Percentiles rank a stretch among this genome's conserved stretches.
These are phyloP conservation scores for Saturnispora diversa DNA, from an alignment of 805 yeast species.

Conservation along the genomic window DNA sequence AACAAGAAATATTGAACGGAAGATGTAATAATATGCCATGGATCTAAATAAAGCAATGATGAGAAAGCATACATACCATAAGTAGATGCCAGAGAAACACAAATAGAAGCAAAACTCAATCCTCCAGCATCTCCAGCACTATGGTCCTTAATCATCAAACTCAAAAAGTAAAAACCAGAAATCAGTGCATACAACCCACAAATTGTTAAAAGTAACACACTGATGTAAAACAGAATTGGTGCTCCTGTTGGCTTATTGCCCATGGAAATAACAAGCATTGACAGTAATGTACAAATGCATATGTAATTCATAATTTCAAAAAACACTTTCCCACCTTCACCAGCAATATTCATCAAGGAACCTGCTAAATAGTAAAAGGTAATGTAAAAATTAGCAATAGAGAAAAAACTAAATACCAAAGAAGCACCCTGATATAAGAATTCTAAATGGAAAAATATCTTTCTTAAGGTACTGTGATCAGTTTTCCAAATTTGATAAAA, in stretches of 20 bases:
- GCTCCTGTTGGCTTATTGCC: slow-evolving; percentile 99
- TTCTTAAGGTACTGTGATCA: slow-evolving; percentile 73
- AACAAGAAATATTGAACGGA: slow-evolving; percentile 80
- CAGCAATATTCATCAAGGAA: slow-evolving; percentile 55
- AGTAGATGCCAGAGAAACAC: slow-evolving; percentile 80
- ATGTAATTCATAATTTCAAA: slow-evolving; percentile 83
- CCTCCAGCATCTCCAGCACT: slow-evolving; percentile 33
- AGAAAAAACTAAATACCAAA: slow-evolving; percentile 81
- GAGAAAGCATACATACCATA: slow-evolving; percentile 80
- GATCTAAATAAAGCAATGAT: slow-evolving; percentile 82
- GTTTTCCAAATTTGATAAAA: slow-evolving; percentile 85
- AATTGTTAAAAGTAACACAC: slow-evolving; percentile 64
- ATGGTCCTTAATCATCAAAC: slow-evolving; percentile 40
- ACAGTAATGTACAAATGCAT: slow-evolving; percentile 70
- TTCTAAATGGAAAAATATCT: slow-evolving; percentile 75
- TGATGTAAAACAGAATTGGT: slow-evolving; percentile 59
- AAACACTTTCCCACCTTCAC: slow-evolving; percentile 71
- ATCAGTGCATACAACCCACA: slow-evolving; percentile 77
- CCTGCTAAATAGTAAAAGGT: slow-evolving; percentile 93
- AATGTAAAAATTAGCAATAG: slow-evolving; percentile 83
- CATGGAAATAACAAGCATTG: slow-evolving; percentile 88
- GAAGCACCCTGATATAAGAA: slow-evolving; percentile 80
- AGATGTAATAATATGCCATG: slow-evolving; percentile 92
- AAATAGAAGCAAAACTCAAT: slow-evolving; percentile 58
- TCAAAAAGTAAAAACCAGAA: slow-evolving; percentile 77